Evolutionary conservation across 306 rosid species (phyloP).

Genomic region (Arachis hypogaea): DNA sequence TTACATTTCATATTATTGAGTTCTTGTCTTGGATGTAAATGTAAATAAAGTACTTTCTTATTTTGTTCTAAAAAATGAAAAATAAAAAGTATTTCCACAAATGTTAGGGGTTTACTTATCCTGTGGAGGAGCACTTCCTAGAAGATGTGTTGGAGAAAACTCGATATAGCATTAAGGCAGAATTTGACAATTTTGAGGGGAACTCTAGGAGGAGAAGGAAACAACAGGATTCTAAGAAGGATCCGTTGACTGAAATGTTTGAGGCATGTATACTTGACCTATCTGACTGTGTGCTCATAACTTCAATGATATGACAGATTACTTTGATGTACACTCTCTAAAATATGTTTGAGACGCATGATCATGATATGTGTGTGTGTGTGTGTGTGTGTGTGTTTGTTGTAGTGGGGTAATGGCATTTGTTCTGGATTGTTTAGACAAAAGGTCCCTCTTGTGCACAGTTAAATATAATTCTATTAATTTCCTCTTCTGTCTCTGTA

Average conservation of each 20-base stretch:
- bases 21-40: constrained; percentile 13
- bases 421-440: too few relatives aligned
- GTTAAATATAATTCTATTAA: too few relatives aligned
- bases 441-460: too few relatives aligned
- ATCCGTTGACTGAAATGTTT: constrained; percentile 82
- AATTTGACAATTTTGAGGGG: constrained; percentile 72
- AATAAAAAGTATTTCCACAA: constrained; percentile 2
- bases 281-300: constrained; percentile 4
- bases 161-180: constrained; percentile 70
- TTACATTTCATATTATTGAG: constrained; percentile 25
- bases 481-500: too few relatives aligned
- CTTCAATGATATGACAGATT: constrained; percentile 35
- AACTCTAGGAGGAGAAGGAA: constrained; percentile 80
- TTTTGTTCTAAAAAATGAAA: not conserved
- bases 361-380: too few relatives aligned
- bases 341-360: not conserved
- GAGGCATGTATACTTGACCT: constrained; percentile 63
- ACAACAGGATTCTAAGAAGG: constrained; percentile 86
- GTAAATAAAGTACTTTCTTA: not conserved
- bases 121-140: constrained; percentile 79
- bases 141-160: constrained; percentile 94
- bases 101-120: constrained; percentile 83
- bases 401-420: constrained; percentile 49
- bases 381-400: too few relatives aligned
- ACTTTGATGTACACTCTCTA: constrained; percentile 27